Evolutionary conservation across 2,329 filamentous ascomycete species (phyloP).

Genomic region (Aschersonia sp.): DNA sequence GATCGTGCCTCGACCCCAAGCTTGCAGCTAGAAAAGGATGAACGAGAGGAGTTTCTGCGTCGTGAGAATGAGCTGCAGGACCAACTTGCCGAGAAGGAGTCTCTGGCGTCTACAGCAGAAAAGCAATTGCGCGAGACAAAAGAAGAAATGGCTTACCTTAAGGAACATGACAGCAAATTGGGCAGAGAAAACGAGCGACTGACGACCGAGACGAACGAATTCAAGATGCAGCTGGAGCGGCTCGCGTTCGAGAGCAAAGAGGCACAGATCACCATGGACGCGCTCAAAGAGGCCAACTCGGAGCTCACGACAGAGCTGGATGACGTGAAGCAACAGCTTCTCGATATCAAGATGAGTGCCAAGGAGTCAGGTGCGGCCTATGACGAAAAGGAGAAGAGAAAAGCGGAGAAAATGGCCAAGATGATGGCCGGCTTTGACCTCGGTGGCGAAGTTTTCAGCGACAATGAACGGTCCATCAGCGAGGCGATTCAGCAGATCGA

Average conservation of each 20-base stretch:
- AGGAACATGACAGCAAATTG: conserved; percentile 70
- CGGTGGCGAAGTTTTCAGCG: conserved; percentile 81
- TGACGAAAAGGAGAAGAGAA: conserved; percentile 97
- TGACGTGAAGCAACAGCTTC: conserved; percentile 87
- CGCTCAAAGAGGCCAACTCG: conserved; percentile 85
- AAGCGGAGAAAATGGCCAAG: conserved; percentile 98
- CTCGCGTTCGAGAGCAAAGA: conserved; percentile 94
- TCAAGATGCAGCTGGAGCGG: conserved; percentile 94
- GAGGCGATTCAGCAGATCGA: conserved; percentile 77
- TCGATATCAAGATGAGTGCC: conserved; percentile 92
- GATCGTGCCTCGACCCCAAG: conserved; percentile 81
- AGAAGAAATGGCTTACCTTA: conserved; percentile 73
- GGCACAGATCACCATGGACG: conserved; percentile 93
- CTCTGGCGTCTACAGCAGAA: conserved; percentile 63
- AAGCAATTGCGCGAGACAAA: conserved; percentile 69
- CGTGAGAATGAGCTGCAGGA: conserved; percentile 96
- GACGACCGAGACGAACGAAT: conserved; percentile 73
- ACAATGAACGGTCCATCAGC: conserved; percentile 76
- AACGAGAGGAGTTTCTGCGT: conserved; percentile 87
- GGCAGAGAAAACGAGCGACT: conserved; percentile 86
- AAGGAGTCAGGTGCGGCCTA: conserved; percentile 82
- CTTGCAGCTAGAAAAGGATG: conserved; percentile 83
- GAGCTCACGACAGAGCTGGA: conserved; percentile 88
- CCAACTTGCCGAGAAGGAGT: conserved; percentile 86
- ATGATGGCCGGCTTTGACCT: conserved; percentile 99